phyloP scores from a whole-genome alignment of 768 basidiomycete species.

The Scleroderma bovista region DNA sequence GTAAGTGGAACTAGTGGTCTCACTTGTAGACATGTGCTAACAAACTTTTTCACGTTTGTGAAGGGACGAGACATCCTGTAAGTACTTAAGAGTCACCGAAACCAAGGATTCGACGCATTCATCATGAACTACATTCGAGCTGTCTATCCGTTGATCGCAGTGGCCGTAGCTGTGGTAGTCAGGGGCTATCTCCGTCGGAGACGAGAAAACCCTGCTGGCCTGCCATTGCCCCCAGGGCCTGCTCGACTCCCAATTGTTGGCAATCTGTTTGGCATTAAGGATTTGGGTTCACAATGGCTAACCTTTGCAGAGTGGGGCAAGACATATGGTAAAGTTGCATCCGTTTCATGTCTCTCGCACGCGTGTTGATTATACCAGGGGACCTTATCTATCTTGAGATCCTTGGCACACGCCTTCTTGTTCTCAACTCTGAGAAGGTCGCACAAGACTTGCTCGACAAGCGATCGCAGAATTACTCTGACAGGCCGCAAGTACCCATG shows the following conservation, averaged over 20 bases:
- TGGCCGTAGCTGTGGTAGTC: not conserved
- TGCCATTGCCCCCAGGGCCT: conserved; percentile 39
- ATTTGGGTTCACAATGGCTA: conserved; percentile 33
- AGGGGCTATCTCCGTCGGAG: conserved; percentile 3
- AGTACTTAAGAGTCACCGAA: no score
- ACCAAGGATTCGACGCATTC: no score
- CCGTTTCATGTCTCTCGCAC: not conserved
- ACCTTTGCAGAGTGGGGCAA: conserved; percentile 38
- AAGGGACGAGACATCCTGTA: no score
- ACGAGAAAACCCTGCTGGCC: conserved; percentile 12
- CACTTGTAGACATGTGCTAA: no score
- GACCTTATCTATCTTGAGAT: conserved; percentile 24
- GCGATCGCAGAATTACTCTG: conserved; percentile 23
- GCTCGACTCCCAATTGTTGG: conserved; percentile 38
- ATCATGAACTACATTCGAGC: not conserved
- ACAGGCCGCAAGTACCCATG: conserved; percentile 21
- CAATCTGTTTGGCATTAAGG: conserved; percentile 38
- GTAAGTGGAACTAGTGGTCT: no score
- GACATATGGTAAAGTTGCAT: conserved; percentile 31
- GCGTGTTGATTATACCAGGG: conserved; percentile 7
- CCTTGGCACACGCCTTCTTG: conserved; percentile 15
- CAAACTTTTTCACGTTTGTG: no score
- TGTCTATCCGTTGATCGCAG: not conserved
- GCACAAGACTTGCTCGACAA: conserved; percentile 25
- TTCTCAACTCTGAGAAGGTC: conserved; percentile 20